Base-by-base conservation (phyloP, 1,284 basidiomycete genomes). In the Cryptococcus floricola region DNA sequence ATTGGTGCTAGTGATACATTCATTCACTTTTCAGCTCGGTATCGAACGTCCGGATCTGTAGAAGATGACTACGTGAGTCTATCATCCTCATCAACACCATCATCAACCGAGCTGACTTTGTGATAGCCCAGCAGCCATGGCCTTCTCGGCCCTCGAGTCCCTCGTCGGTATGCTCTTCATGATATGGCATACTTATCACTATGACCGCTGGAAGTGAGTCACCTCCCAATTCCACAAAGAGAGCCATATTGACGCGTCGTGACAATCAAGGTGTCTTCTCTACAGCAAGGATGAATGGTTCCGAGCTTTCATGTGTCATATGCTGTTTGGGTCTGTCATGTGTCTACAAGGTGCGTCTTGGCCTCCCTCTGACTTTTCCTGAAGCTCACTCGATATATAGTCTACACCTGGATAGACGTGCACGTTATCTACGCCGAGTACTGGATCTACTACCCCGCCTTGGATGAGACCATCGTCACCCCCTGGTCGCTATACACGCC, bases 141-240 rank as follows among this genome's bases (percentile, higher is more conserved):
- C 53, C n/a, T 63, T 63, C 49, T 60, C 60, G 25, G 56, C 55
- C 48, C 50, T 65, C 5, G 53, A 57, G n/a, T 51, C 62, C 14
- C 31, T 50, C 16, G 58, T 59, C 3, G 64, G 63, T 16, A 34
- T 63, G 5, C 10, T 68, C 9, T 70, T 70, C 50, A 48, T 64
- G 44, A 14, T 68, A 23, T 70, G 68, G 68, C 68, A 70, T 54
- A 66, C 62, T 25, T 70, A 65, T 64, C 66, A 68, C 41, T 70
- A 64, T 37, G 68, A 70, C 53, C 49, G 56, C 25, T 68, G 62
- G 58, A 50, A 60, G 66, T 64, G 54, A 54, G 63, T 59, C 39
- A 39, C 31, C 12, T 34, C 37, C 14, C 31, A 31, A 7, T 5
- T 34, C 16, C 37, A 34, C 37, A 5, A 14, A 49, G 23, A 47